Evolutionary conservation across 164 flowering plant genomes (phyloP).

Genomic region (Platanus orientalis): DNA sequence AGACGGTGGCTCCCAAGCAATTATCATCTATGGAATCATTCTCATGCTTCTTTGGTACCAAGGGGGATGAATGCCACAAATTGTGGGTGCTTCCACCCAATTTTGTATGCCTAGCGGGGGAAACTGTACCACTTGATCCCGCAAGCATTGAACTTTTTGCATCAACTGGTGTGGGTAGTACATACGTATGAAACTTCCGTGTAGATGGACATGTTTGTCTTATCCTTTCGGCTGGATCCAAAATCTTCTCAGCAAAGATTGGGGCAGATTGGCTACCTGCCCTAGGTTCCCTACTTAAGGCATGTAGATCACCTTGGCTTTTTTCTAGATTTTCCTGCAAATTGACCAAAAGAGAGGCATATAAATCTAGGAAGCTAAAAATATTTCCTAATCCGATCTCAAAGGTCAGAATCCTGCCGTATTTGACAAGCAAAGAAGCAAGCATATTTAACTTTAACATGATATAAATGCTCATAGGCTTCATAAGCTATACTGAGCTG

Average conservation of each 20-base stretch:
- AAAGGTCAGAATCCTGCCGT: slow-evolving; percentile 3
- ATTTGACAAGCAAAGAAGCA: no score
- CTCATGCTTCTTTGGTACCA: slow-evolving; percentile 38
- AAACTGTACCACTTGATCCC: slow-evolving; percentile 25
- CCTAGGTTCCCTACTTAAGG: slow-evolving; percentile 27
- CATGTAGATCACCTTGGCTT: slow-evolving; percentile 29
- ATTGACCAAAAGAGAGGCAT: background rate
- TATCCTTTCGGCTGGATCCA: slow-evolving; percentile 39
- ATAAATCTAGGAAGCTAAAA: background rate
- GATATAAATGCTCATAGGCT: background rate
- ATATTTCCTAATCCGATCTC: background rate
- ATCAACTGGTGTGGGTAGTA: slow-evolving; percentile 75
- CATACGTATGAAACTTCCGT: slow-evolving; percentile 63
- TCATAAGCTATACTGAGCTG: background rate
- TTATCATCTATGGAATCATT: slow-evolving; percentile 31
- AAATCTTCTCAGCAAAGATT: slow-evolving; percentile 51
- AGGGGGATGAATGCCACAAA: slow-evolving; percentile 62
- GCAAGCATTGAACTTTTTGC: slow-evolving; percentile 39
- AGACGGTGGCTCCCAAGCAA: slow-evolving; percentile 23
- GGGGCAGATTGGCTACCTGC: slow-evolving; percentile 78
- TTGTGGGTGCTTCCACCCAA: slow-evolving; percentile 25
- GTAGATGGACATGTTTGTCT: slow-evolving; percentile 37
- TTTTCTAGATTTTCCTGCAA: slow-evolving; percentile 53
- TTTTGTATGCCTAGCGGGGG: slow-evolving; percentile 26
- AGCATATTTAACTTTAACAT: background rate